Base-by-base conservation (phyloP, 2,329 filamentous ascomycete genomes). In the Hypoxylon sp. region DNA sequence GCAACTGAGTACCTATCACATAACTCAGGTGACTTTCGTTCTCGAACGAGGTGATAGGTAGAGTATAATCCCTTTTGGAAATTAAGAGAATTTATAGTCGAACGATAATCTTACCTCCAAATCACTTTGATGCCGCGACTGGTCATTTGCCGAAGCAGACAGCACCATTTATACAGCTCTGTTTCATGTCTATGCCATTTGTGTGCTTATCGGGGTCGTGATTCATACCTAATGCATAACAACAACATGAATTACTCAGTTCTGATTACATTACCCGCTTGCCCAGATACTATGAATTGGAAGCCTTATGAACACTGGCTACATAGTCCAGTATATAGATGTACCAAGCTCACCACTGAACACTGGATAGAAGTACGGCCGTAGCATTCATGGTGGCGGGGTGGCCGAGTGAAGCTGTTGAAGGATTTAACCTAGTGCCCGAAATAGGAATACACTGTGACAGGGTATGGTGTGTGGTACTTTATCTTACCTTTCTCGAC, bases 361-460 rank as follows among this genome's bases (percentile, higher is more conserved):
- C 30, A 34, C 10, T 13, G 30, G 4, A 34, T 13, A 4, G 4
- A 34, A n/a, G n/a, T n/a, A n/a, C n/a, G n/a, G n/a, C n/a, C n/a
- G n/a, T n/a, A n/a, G n/a, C n/a, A n/a, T n/a, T n/a, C n/a, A n/a
- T n/a, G n/a, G n/a, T n/a, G n/a, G n/a, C n/a, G n/a, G n/a, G n/a
- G n/a, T n/a, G 10, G 5, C 15, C n/a, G 37, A 41, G 17, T 41
- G 17, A 41, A 41, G 37, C 17, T 41, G 51, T 19, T 58, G 59
- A 56, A 66, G 59, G 63, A 66, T 63, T 60, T n/a, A n/a, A n/a
- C n/a, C n/a, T n/a, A 50, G 48, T 47, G 22, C 43, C 37, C 20
- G 55, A 63, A 50, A 47, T 46, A 46, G 43, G 63, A 66, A 49
- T 44, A 44, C 59, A 59, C 63, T 60, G 63, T 63, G 59, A 54